Percentiles rank a stretch among this genome's conserved stretches.
phyloP scores from a whole-genome alignment of 2,329 filamentous ascomycete genomes.

The Diaporthe citrichinensis region DNA sequence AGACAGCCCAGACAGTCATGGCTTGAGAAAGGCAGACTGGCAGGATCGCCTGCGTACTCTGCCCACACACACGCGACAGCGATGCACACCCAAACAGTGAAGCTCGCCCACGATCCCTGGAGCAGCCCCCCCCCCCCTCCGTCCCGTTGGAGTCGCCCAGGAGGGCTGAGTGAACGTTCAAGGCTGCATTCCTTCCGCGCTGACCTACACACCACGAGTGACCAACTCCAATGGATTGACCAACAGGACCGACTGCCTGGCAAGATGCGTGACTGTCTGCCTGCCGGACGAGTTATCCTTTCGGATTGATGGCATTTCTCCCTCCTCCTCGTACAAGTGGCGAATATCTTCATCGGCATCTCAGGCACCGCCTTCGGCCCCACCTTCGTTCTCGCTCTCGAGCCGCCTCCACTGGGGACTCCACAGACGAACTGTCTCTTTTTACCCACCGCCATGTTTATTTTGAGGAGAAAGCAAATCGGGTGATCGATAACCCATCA shows the following conservation, averaged over 20 bases:
- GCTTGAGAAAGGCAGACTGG: not conserved
- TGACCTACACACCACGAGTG: not conserved
- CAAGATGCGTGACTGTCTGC: not conserved
- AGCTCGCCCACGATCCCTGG: not conserved
- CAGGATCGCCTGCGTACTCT: not conserved
- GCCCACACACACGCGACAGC: not conserved
- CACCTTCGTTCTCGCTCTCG: not conserved
- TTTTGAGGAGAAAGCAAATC: constrained; percentile 14
- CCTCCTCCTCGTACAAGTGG: not conserved
- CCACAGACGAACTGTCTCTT: constrained; percentile 1
- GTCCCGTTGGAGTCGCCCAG: not conserved
- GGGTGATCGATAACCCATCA: constrained; percentile 6
- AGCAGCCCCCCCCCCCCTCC: not conserved
- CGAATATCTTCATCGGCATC: constrained; percentile 15
- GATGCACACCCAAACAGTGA: not conserved
- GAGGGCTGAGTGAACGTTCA: not conserved
- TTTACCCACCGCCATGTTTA: constrained; percentile 21
- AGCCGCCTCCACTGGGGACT: constrained; percentile 2
- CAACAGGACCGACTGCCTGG: not conserved
- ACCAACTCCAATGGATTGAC: not conserved
- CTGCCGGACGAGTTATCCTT: constrained; percentile 27
- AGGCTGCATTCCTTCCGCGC: constrained; percentile 1
- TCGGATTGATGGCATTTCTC: not conserved
- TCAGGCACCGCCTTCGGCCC: too few species aligned
- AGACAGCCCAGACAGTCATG: not conserved